These are phyloP conservation scores for Ichthyophonus hoferi DNA, from an alignment of 208 protist genomes.

Conservation along the genomic window DNA sequence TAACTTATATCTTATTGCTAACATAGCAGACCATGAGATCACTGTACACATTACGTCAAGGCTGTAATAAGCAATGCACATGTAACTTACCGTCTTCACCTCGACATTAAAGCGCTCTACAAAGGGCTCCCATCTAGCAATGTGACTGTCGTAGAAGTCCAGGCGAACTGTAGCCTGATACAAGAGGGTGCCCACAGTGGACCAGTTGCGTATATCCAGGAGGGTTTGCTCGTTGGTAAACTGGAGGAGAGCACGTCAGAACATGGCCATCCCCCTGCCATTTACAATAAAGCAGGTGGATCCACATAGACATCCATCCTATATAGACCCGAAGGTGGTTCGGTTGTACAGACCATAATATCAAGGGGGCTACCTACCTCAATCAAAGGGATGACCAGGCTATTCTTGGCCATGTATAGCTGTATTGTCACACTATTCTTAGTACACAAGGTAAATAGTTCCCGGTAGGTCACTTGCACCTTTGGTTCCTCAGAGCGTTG, in stretches of 20 bases:
- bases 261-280: background rate
- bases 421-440: background rate
- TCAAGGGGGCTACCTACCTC: background rate
- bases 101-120: background rate
- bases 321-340: no score
- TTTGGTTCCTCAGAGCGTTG: background rate
- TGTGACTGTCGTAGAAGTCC: background rate
- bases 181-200: background rate
- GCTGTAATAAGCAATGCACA: no score
- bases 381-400: background rate
- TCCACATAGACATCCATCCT: no score
- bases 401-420: background rate
- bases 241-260: background rate
- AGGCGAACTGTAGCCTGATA: background rate
- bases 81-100: background rate
- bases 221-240: background rate
- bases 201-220: background rate
- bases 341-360: no score
- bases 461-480: background rate
- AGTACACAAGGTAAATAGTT: background rate
- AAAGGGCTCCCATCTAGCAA: background rate
- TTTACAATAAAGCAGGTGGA: no score
- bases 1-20: no score
- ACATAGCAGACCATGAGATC: no score
- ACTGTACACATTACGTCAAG: no score